Evolutionary conservation across 805 yeast species (phyloP).

Genomic region (Metschnikowia arizonensis): DNA sequence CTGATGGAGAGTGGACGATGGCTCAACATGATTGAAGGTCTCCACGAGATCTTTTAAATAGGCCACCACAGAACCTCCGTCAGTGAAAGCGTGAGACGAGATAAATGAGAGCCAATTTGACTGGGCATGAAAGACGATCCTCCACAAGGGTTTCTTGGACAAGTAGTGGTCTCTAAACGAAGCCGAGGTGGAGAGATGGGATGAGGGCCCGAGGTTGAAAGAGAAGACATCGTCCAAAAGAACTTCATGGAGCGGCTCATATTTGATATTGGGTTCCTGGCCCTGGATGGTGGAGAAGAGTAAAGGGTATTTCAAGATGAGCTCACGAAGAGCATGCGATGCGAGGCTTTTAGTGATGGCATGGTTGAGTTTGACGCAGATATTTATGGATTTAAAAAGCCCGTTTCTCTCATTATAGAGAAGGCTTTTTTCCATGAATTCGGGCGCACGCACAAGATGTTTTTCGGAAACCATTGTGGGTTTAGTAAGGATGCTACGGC

Average conservation of each 20-base stretch:
- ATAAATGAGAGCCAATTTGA: slow-evolving; percentile 11
- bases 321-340: slow-evolving; percentile 8
- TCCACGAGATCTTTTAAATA: slow-evolving; percentile 11
- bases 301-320: slow-evolving; percentile 11
- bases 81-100: slow-evolving; percentile 9
- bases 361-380: slow-evolving; percentile 7
- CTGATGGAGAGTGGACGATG: background rate
- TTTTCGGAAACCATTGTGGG: background rate
- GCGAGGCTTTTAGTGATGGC: slow-evolving; percentile 5
- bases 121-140: slow-evolving; percentile 6
- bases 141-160: slow-evolving; percentile 6
- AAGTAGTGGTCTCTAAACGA: slow-evolving; percentile 6
- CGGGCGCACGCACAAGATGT: slow-evolving; percentile 8
- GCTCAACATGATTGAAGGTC: slow-evolving; percentile 2
- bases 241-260: slow-evolving; percentile 8
- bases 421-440: slow-evolving; percentile 8
- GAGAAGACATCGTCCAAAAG: slow-evolving; percentile 8
- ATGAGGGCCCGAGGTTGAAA: background rate
- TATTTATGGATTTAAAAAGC: slow-evolving; percentile 9
- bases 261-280: slow-evolving; percentile 7
- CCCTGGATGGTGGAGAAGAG: slow-evolving; percentile 8
- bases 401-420: slow-evolving; percentile 9
- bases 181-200: background rate
- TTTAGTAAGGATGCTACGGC: background rate
- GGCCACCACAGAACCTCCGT: slow-evolving; percentile 11